Conservation (phyloP, 768 basidiomycete genomes). For the Jaapia argillacea region DNA sequence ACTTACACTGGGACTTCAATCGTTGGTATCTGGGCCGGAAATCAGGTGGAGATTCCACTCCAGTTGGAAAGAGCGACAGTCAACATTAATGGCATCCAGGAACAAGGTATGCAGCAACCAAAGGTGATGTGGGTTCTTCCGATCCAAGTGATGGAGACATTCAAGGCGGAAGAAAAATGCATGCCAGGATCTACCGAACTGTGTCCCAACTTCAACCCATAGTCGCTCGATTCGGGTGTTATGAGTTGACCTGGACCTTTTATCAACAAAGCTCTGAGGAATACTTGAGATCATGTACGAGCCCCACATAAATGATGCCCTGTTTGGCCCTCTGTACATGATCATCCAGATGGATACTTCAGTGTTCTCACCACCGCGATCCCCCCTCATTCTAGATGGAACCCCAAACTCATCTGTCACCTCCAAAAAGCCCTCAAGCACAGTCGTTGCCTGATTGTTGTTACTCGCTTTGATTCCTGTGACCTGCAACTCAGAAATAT, state of each 20-base stretch:
- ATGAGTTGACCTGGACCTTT: conserved; percentile 20
- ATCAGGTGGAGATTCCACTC: conserved; percentile 33
- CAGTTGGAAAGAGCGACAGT: conserved; percentile 22
- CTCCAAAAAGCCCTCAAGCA: conserved; percentile 14
- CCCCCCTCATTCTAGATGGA: conserved; percentile 17
- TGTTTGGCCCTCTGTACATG: conserved; percentile 12
- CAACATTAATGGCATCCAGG: conserved; percentile 23
- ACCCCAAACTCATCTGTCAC: conserved; percentile 8
- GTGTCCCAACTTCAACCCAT: conserved; percentile 31
- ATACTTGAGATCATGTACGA: conserved; percentile 7
- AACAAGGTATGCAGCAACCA: conserved; percentile 37
- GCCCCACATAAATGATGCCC: conserved; percentile 19
- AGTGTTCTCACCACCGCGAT: conserved; percentile 20
- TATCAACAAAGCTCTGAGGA: too few relatives aligned
- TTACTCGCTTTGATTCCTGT: conserved; percentile 12
- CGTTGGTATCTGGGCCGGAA: conserved; percentile 12
- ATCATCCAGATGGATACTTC: conserved; percentile 19
- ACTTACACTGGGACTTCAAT: conserved; percentile 14
- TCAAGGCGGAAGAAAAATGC: conserved; percentile 32
- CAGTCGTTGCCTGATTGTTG: conserved; percentile 17
- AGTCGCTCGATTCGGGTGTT: conserved; percentile 35
- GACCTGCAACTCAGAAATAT: conserved; percentile 7
- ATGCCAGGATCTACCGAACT: conserved; percentile 30
- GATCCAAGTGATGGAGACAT: conserved; percentile 22
- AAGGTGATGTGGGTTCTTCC: conserved; percentile 20